phyloP scores from a whole-genome alignment of 1,284 basidiomycete genomes.

The Trametes hirsuta region DNA sequence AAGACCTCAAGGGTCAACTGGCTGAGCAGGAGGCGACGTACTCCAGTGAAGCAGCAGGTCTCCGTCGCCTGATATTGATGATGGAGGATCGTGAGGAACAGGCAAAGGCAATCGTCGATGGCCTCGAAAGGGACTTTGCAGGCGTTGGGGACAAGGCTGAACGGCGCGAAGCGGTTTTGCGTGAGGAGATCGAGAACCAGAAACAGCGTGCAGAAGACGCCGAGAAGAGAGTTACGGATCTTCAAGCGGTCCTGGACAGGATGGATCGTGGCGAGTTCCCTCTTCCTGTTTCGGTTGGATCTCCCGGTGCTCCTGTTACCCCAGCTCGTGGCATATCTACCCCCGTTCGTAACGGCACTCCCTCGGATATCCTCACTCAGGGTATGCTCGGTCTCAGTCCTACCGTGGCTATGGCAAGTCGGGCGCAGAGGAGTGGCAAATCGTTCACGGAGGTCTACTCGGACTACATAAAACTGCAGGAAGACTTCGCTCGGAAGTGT shows the following conservation, averaged over 20 bases:
- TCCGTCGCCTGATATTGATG: conserved; percentile 74
- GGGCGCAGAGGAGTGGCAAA: conserved; percentile 78
- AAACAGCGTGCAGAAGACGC: conserved; percentile 59
- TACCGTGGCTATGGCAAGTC: conserved; percentile 83
- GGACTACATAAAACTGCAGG: conserved; percentile 86
- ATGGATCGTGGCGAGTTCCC: conserved; percentile 73
- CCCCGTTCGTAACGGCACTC: conserved; percentile 47
- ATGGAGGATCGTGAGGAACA: conserved; percentile 85
- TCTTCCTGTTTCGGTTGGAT: conserved; percentile 45
- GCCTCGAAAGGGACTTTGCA: conserved; percentile 80
- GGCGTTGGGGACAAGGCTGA: conserved; percentile 71
- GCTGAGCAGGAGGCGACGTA: conserved; percentile 83
- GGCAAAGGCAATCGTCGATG: conserved; percentile 75
- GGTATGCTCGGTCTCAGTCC: conserved; percentile 75
- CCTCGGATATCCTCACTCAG: conserved; percentile 47
- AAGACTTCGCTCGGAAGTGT: conserved; percentile 77
- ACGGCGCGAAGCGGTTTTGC: conserved; percentile 62
- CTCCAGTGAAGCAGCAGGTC: conserved; percentile 69
- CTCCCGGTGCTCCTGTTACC: conserved; percentile 32
- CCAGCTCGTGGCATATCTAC: conserved; percentile 45
- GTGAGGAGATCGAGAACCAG: conserved; percentile 70
- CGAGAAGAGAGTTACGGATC: conserved; percentile 61
- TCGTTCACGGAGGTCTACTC: conserved; percentile 90
- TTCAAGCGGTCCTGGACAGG: conserved; percentile 65
- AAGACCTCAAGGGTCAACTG: conserved; percentile 71